Evolutionary conservation across 306 rosid genomes (phyloP), one percentile per base, ranked within the genome.

Genomic region (Alnus glutinosa): DNA sequence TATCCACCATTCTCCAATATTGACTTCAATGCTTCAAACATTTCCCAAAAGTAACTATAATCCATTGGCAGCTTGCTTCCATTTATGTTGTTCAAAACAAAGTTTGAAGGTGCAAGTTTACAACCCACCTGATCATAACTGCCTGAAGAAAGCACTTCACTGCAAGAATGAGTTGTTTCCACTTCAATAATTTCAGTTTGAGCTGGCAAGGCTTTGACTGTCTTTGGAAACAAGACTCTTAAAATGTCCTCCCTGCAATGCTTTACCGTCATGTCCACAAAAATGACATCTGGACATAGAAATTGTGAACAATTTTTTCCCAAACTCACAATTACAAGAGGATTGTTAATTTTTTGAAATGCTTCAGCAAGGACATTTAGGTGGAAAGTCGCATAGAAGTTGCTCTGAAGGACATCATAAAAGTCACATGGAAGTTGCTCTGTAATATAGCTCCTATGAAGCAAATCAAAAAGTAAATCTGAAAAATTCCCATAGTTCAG

Each of bases 241-340:
- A 84, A 30, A 7, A 81, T 52, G 39, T 80, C 83, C 37, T 79
- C 79, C 49, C 64, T 81, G 34, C 75, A 12, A 55, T 10, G 78
- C 46, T 49, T 70, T 55, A 11, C 52, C 9, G 2, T 83, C 76
- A 85, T 76, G 80, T 92, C 87, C 28, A 88, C 75, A 77, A 36
- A 49, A 34, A 87, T 51, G 3, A 86, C 90, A 83, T 87, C 86
- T 34, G 81, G 73, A 49, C 86, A 82, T 1, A 23, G 8, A 23
- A 59, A 36, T 48, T 79, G 55, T 3, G 81, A 9, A 59, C 74
- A 39, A 61, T 70, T 73, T 44, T 73, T 34, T 57, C 73, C 62
- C 37, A 83, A 78, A 50, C 78, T 76, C 37, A 80, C 91, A 79
- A 86, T 70, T 2, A 90, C 89, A 80, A 92, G 76, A 44, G 91